Evolutionary conservation across 148 eudicot species (phyloP).

Genomic region (Rhododendron ovatum): DNA sequence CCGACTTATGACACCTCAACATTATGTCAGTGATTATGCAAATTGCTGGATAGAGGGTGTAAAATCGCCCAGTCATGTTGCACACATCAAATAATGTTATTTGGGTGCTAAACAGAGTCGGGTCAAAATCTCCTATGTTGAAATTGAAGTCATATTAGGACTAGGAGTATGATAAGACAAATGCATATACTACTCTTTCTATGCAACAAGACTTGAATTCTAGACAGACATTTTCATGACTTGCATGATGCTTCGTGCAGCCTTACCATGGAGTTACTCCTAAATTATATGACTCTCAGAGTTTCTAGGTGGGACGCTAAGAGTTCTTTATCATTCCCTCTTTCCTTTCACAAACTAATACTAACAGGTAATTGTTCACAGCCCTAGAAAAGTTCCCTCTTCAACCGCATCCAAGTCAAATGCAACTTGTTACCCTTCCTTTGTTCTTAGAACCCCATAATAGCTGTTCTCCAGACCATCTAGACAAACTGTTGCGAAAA

Average conservation of each 20-base stretch:
- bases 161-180: neutral
- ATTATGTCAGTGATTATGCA: neutral
- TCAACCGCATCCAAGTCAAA: neutral
- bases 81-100: neutral
- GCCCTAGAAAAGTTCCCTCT: neutral
- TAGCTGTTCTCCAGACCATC: neutral
- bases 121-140: neutral
- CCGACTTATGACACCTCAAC: neutral
- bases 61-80: neutral
- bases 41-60: neutral
- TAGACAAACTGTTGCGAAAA: neutral
- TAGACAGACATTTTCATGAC: neutral
- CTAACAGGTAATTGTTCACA: neutral
- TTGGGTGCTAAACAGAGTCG: neutral
- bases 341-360: neutral
- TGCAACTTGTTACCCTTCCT: neutral
- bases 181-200: neutral
- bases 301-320: neutral
- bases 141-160: neutral
- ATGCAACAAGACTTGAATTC: neutral
- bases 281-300: neutral
- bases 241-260: neutral
- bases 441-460: neutral
- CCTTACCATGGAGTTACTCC: neutral
- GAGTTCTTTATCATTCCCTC: neutral